A percentile compares a stretch with the other conserved stretches of the same genome.
These are phyloP conservation scores for Leccinum longicurvipes DNA, from an alignment of 768 basidiomycete species.

Conservation along the genomic window DNA sequence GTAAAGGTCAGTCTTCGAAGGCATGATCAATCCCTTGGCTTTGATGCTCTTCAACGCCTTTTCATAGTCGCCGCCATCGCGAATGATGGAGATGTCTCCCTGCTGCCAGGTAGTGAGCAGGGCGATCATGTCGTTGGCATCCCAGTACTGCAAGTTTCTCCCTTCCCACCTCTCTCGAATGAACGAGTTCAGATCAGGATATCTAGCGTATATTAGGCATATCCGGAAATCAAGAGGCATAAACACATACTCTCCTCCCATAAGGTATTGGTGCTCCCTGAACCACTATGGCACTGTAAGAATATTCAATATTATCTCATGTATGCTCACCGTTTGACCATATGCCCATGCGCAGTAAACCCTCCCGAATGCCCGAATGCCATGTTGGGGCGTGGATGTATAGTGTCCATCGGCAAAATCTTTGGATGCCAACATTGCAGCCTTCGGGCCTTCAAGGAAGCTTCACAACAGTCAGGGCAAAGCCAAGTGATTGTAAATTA, in stretches of 20 bases:
- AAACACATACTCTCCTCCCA: conserved; percentile 37
- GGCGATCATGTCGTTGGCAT: conserved; percentile 53
- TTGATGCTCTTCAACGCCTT: conserved; percentile 42
- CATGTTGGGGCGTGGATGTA: conserved; percentile 42
- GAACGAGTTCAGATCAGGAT: conserved; percentile 47
- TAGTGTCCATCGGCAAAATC: conserved; percentile 57
- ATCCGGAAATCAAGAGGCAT: neutral
- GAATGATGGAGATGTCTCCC: conserved; percentile 49
- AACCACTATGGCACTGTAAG: conserved; percentile 45
- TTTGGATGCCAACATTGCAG: conserved; percentile 50
- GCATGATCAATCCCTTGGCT: conserved; percentile 56
- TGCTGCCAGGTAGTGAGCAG: conserved; percentile 50
- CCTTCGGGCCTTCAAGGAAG: conserved; percentile 59
- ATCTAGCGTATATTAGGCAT: conserved; percentile 29
- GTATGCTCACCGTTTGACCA: conserved; percentile 46
- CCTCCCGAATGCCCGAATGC: conserved; percentile 55
- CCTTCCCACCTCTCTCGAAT: conserved; percentile 51
- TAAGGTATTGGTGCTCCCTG: conserved; percentile 44
- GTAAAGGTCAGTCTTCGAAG: conserved; percentile 58
- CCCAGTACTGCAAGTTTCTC: conserved; percentile 43
- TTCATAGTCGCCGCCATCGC: conserved; percentile 42
- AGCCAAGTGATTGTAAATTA: neutral
- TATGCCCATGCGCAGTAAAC: conserved; percentile 61
- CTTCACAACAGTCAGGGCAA: conserved; percentile 28
- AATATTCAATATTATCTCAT: neutral